Base-by-base conservation (phyloP, 345 rosid species). In the Gossypium arboreum region DNA sequence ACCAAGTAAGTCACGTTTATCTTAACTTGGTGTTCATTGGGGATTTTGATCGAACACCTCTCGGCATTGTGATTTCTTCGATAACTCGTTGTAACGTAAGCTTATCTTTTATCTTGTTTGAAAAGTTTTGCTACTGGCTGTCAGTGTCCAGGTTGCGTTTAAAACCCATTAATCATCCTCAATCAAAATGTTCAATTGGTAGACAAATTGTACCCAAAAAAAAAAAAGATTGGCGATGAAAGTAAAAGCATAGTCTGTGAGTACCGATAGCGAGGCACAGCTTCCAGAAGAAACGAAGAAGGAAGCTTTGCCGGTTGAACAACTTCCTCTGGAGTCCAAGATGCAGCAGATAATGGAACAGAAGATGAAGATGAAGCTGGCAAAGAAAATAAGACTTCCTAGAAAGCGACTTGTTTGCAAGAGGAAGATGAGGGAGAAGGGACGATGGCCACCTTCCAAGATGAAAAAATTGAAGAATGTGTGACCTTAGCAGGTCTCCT, bases 361-460 rank as follows among this genome's bases (percentile, higher is more conserved):
- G 83, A 92, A 86, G 90, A 7, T 87, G 90, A 92, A 78, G 90
- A 91, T 94, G 94, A 94, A 92, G 72, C 16, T 89, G 77, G 93
- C 94, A 0, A 94, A 87, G 86, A 94, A 94, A 87, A 82, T 91
- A 16, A 75, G 97, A 80, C 91, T 94, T 10, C 84, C 97, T 7
- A 88, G 97, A 79, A 91, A 90, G 79, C 86, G 96, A 72, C 91
- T 94, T 4, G 57, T 88, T 66, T 87, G 88, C 74, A 92, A 94
- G 83, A 83, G 94, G 72, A 88, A 80, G 81, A 34, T 92, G 91
- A 88, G 98, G 87, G 92, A 94, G 94, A 94, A 88, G 87, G 98
- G 97, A 47, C 79, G 90, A 73, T 91, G 98, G 98, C 98, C 97
- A 8, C 97, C 98, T 78, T 94, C 94, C 1, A 94, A 92, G 85